Conservation (phyloP, 73 alveolate species). For the Loxodes magnus region DNA sequence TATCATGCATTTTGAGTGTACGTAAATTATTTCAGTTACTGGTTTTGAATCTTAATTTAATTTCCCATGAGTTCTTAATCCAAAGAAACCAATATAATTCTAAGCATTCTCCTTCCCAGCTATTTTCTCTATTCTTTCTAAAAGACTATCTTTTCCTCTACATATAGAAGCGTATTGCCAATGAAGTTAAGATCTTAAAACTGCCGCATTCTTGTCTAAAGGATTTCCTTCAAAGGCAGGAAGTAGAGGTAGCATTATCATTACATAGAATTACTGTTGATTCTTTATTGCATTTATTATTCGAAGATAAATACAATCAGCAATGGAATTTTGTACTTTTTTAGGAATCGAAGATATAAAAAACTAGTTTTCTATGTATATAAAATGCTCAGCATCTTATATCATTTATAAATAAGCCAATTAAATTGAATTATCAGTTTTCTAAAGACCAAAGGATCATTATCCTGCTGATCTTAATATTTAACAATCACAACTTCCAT, state of each 20-base stretch:
- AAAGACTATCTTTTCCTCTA: constrained; percentile 41
- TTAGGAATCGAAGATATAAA: constrained; percentile 69
- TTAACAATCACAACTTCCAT: constrained; percentile 32
- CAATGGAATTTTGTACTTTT: constrained; percentile 59
- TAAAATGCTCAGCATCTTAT: constrained; percentile 61
- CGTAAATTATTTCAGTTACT: constrained; percentile 73
- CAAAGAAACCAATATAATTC: constrained; percentile 73
- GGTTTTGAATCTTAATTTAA: constrained; percentile 52
- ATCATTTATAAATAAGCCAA: constrained; percentile 72
- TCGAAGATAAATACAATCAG: constrained; percentile 57
- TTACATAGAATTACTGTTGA: constrained; percentile 58
- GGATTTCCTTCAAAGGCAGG: constrained; percentile 97
- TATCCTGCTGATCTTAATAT: constrained; percentile 71
- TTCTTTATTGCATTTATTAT: constrained; percentile 50
- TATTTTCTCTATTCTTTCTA: constrained; percentile 38
- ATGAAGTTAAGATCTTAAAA: constrained; percentile 46
- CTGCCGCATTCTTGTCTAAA: constrained; percentile 22
- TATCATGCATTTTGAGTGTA: constrained; percentile 84
- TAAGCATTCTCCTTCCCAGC: constrained; percentile 60
- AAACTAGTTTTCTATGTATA: constrained; percentile 95
- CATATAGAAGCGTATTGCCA: constrained; percentile 44
- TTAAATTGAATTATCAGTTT: constrained; percentile 75
- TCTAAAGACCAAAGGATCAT: constrained; percentile 80
- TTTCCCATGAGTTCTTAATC: constrained; percentile 72
- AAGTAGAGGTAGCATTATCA: constrained; percentile 70